A percentile compares a stretch with the other conserved stretches of the same genome.
Evolutionary conservation across 176 grass and related monocot genomes (phyloP).

Genomic region (Eleusine coracana): DNA sequence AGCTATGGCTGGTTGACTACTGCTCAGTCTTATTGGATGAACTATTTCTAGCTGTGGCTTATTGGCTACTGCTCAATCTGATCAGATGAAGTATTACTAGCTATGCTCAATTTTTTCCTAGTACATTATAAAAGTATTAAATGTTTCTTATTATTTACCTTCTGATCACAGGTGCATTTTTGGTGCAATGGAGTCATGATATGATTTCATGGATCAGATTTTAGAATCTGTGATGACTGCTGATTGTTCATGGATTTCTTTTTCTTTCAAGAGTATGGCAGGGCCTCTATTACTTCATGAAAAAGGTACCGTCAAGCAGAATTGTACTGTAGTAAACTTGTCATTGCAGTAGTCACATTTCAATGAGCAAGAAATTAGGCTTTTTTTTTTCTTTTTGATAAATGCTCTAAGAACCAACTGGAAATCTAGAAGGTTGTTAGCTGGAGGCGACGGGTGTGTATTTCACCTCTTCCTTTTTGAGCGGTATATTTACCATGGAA

Average conservation of each 20-base stretch:
- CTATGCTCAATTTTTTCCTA: neutral
- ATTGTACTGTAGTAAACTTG: neutral
- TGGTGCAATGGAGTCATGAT: neutral
- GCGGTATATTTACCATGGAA: slow-evolving; percentile 1
- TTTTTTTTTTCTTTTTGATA: neutral
- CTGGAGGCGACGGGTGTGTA: neutral
- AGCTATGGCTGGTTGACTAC: neutral
- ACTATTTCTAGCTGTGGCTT: too few species aligned
- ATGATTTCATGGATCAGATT: neutral
- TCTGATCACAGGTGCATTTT: neutral
- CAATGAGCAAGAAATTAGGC: neutral
- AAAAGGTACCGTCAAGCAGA: too few species aligned
- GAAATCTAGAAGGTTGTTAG: neutral
- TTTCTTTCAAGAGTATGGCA: neutral
- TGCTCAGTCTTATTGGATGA: too few species aligned
- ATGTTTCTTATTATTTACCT: neutral
- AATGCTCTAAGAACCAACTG: neutral
- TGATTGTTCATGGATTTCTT: neutral
- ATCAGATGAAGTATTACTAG: neutral
- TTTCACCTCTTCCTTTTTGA: neutral
- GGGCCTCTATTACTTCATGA: neutral
- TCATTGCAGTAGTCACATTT: neutral
- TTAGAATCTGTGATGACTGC: neutral
- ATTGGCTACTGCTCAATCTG: too few species aligned
- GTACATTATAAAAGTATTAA: neutral